phyloP scores from a whole-genome alignment of 495 filamentous ascomycete species.

The Articulospora tetracladia region DNA sequence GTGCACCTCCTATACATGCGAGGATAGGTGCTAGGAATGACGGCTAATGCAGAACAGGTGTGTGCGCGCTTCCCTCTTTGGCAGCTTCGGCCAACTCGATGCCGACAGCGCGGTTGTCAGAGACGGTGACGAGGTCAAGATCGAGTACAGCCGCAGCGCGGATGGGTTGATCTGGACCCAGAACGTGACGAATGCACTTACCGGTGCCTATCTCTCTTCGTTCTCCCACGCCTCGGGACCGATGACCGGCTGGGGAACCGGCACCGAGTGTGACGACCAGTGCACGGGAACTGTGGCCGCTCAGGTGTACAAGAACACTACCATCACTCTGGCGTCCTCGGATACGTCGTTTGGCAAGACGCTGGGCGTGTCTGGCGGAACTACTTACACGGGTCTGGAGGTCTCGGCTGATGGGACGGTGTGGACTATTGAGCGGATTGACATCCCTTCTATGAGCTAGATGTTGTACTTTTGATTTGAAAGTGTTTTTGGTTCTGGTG shows the following conservation, averaged over 20 bases:
- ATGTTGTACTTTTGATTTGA: no score
- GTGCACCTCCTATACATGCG: no score
- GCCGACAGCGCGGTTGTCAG: not conserved
- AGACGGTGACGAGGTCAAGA: not conserved
- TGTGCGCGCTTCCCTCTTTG: slow-evolving; percentile 1
- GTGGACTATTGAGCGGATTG: slow-evolving; percentile 33
- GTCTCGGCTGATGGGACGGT: slow-evolving; percentile 32
- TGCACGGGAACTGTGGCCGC: slow-evolving; percentile 33
- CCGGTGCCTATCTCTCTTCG: slow-evolving; percentile 28
- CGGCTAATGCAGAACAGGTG: not conserved
- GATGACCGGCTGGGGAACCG: slow-evolving; percentile 36
- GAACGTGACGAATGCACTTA: slow-evolving; percentile 33
- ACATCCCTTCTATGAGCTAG: slow-evolving; percentile 33
- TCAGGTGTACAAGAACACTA: slow-evolving; percentile 34
- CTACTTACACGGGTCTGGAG: slow-evolving; percentile 29
- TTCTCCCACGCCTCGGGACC: slow-evolving; percentile 30
- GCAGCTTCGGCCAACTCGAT: slow-evolving; percentile 4
- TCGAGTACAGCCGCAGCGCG: slow-evolving; percentile 5
- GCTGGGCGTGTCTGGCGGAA: slow-evolving; percentile 28
- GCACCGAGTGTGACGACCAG: slow-evolving; percentile 32
- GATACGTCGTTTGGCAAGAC: slow-evolving; percentile 35
- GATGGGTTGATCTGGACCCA: slow-evolving; percentile 1
- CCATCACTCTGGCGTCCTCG: slow-evolving; percentile 32
- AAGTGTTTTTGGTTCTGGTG: no score
- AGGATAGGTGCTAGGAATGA: not conserved